Conservation (phyloP, 2,329 filamentous ascomycete species). For the Alternaria arbusti region DNA sequence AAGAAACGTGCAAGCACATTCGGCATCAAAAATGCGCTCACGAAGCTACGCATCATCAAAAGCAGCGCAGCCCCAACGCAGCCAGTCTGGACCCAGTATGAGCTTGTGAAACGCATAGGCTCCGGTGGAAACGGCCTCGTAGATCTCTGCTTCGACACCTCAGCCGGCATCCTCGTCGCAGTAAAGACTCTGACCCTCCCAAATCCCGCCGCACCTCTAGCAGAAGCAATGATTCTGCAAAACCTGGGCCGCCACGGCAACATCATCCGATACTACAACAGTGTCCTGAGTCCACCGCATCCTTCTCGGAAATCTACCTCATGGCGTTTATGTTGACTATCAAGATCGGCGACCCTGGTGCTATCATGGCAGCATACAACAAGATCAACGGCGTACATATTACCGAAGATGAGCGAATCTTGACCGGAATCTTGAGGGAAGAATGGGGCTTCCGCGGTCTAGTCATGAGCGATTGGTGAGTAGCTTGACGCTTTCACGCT, state of each 20-base stretch:
- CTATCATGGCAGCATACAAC: background rate
- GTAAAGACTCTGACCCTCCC: background rate
- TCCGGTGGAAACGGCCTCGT: background rate
- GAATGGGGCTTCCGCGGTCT: slow-evolving; percentile 54
- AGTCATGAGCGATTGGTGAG: slow-evolving; percentile 37
- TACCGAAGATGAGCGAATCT: slow-evolving; percentile 23
- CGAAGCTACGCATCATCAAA: background rate
- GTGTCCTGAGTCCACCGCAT: background rate
- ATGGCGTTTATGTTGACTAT: slow-evolving; percentile 71
- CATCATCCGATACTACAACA: background rate
- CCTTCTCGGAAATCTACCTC: slow-evolving; percentile 54
- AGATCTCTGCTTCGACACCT: background rate
- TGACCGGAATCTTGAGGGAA: slow-evolving; percentile 53
- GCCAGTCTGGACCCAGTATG: background rate
- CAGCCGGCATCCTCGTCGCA: background rate
- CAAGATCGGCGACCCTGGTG: slow-evolving; percentile 53
- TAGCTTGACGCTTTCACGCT: no score
- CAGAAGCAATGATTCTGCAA: background rate
- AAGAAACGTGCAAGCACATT: background rate
- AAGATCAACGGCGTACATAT: background rate
- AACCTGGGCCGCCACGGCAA: background rate
- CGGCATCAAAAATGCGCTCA: background rate
- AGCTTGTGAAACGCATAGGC: background rate
- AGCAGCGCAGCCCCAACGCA: background rate
- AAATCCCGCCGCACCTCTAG: background rate